Evolutionary conservation across 1,284 basidiomycete species (phyloP), one percentile per base, ranked within the genome.

Genomic region (Apiotrichum sp.): DNA sequence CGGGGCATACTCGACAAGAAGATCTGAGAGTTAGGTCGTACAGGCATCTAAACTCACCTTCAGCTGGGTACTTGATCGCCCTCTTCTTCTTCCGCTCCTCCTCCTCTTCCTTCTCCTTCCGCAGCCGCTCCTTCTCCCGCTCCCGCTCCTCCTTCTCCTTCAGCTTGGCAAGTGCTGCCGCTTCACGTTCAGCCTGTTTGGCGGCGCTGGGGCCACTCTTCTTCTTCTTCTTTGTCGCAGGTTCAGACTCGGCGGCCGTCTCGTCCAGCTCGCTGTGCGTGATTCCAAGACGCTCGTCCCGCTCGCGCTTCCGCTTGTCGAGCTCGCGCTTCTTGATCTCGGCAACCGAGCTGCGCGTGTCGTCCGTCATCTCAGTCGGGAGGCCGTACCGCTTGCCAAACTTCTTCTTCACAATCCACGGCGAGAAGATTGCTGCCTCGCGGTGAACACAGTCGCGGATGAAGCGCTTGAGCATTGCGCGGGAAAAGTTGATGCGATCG

Each of bases 381-480:
- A 98, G 85, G 6, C 86, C 86, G 73, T 91, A 96, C 52, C 85
- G 84, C 60, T 82, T 79, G 0, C 92, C 93, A 52, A 98, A 86
- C 10, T 80, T 77, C 4, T 84, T 83, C 72, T 97, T 96, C 39
- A 98, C 92, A 2, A 86, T 85, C 95, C 95, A 98, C 3, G 95
- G 93, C 0, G 90, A 89, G 36, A 89, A 92, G 40, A 95, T 86
- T 16, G 89, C 87, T 11, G 92, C 82, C 59, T 95, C 92, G 48
- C 95, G 86, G 64, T 88, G 84, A 3, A 98, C 86, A 68, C 90
- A 93, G 69, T 98, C 95, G 59, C 90, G 87, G 51, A 98, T 87
- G 77, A 95, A 98, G 40, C 93, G 88, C 62, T 93, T 89, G 34
- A 98, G 82, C 65, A 98, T 95, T 13, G 93, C 92, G 73, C 97